Evolutionary conservation across 495 filamentous ascomycete species (phyloP), one percentile per base, ranked within the genome.

Genomic region (Aspergillus saccharolyticus): DNA sequence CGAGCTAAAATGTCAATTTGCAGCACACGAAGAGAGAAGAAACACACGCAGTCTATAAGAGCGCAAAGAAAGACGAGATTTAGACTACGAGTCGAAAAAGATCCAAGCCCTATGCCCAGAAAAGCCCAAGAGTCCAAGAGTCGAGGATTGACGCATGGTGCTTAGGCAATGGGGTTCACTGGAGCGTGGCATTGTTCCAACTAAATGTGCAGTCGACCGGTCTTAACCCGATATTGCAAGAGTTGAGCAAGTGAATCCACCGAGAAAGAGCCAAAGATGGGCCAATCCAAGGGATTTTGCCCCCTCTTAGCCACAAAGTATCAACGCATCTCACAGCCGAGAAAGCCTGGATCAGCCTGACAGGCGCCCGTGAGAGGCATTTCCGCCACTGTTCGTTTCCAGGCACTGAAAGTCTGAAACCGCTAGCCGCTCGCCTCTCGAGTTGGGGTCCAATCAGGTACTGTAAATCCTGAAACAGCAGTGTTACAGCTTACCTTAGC

Each of bases 1-100:
- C 16, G 22, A 50, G 17, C 24, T 50, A 50, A 17, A 30, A 17
- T 28, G 8, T 50, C 24, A 30, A 28, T 50, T n/a, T 50, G n/a
- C 17, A 30, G 7, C 9, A 30, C 9, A 30, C 22, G 54, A 60
- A 61, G 57, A 55, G 63, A 60, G 66, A 66, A 48, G 61, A 56
- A 62, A 54, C 44, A 61, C 59, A 60, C 24, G 60, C 54, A 54
- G 24, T 50, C 47, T 50, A 50, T 50, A 50, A 50, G 28, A 50
- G 47, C 2, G 52, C 39, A 54, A 58, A 20, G 18, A 24, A 54
- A 59, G 25, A 9, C 33, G 33, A 39, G 33, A 12, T 9, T 39
- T 39, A 2, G 33, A 15, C 7, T 39, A 39, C 10, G 2, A 39
- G 6, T 39, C 33, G 33, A 39, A 12, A 39, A 39, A 15, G 4